A percentile compares a stretch with the other conserved stretches of the same genome.
These are phyloP conservation scores for Golubevia pallescens DNA, from an alignment of 1,284 basidiomycete species.

Conservation along the genomic window DNA sequence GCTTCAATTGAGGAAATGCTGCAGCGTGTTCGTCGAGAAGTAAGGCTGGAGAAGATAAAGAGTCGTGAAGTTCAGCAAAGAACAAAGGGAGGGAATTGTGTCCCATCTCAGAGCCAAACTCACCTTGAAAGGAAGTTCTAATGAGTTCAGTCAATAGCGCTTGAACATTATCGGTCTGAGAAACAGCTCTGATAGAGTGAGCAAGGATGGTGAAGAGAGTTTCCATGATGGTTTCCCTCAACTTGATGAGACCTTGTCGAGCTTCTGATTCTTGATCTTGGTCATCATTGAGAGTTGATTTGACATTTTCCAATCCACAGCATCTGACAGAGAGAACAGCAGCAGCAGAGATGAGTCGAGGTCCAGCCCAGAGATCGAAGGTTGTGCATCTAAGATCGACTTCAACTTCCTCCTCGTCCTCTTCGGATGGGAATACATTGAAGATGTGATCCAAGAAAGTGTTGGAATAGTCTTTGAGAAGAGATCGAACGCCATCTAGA, in stretches of 20 bases:
- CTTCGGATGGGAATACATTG: background rate
- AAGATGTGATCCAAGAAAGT: background rate
- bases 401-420: background rate
- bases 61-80: conserved; percentile 19
- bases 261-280: background rate
- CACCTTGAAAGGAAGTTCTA: conserved; percentile 20
- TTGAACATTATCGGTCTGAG: conserved; percentile 33
- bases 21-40: background rate
- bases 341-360: conserved; percentile 26
- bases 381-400: conserved; percentile 25
- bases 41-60: conserved; percentile 14
- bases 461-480: background rate
- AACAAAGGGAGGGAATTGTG: conserved; percentile 17
- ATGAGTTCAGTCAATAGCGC: conserved; percentile 22
- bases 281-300: conserved; percentile 8
- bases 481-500: background rate
- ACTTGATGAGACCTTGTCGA: background rate
- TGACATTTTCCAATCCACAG: conserved; percentile 8
- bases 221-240: conserved; percentile 7
- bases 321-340: conserved; percentile 19
- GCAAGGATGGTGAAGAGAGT: conserved; percentile 16
- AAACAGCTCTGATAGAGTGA: conserved; percentile 18
- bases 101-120: conserved; percentile 22
- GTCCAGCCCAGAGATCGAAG: conserved; percentile 39
- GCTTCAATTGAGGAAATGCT: background rate